phyloP scores from a whole-genome alignment of 805 yeast species.

The Cyberlindnera misumaiensis region DNA sequence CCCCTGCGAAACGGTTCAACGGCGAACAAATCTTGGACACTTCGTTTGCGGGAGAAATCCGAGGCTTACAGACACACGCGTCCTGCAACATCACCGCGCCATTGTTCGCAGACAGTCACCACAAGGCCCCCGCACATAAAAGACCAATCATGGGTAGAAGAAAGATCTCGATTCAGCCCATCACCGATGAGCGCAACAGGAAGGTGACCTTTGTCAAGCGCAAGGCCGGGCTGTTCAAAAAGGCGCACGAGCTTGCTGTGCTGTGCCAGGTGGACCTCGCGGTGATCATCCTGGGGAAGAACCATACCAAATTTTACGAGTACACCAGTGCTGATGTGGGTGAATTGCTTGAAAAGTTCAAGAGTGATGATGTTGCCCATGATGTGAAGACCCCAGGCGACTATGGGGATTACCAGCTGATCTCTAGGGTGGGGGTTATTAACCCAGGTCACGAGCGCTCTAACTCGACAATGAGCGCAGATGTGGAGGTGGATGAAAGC shows the following conservation, averaged over 20 bases:
- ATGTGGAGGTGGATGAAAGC: conserved; percentile 7
- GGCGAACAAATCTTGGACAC: no score
- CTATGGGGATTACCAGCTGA: conserved; percentile 47
- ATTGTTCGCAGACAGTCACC: no score
- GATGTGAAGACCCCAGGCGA: conserved; percentile 61
- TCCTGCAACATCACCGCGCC: no score
- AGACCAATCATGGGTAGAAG: conserved; percentile 77
- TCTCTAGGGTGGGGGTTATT: conserved; percentile 18
- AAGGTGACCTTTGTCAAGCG: conserved; percentile 88
- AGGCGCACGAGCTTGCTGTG: conserved; percentile 59
- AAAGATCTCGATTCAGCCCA: conserved; percentile 89
- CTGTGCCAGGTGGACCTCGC: conserved; percentile 91
- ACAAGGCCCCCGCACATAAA: no score
- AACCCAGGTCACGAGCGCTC: neutral
- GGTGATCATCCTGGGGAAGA: conserved; percentile 78
- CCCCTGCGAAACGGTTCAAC: no score
- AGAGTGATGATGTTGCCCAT: conserved; percentile 30
- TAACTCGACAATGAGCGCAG: neutral
- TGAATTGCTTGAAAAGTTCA: conserved; percentile 38
- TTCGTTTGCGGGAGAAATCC: no score
- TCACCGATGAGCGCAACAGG: conserved; percentile 80
- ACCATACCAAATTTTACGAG: conserved; percentile 72
- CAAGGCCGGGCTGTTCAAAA: conserved; percentile 86
- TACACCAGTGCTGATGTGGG: conserved; percentile 66
- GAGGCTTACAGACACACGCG: no score